A percentile compares a stretch with the other conserved stretches of the same genome.
Conservation (phyloP, 208 protist species). For the Leptomonas pyrrhocoris region DNA sequence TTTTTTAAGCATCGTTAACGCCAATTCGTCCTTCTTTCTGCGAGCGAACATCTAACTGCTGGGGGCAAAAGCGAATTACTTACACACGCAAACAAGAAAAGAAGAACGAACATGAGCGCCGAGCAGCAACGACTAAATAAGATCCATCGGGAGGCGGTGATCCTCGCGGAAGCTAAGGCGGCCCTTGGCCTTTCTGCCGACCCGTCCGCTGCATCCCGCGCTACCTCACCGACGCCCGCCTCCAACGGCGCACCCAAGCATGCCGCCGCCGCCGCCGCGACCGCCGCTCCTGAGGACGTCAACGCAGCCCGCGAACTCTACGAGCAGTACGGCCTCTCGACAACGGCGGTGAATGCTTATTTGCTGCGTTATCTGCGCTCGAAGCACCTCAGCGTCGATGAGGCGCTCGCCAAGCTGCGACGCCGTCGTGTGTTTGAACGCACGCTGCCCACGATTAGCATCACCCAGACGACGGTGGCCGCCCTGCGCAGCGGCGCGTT, state of each 20-base stretch:
- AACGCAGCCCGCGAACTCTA: slow-evolving; percentile 12
- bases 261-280: slow-evolving; percentile 13
- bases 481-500: slow-evolving; percentile 57
- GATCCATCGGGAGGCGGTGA: slow-evolving; percentile 36
- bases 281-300: slow-evolving; percentile 11
- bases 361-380: slow-evolving; percentile 65
- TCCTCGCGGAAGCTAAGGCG: slow-evolving; percentile 42
- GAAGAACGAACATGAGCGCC: slow-evolving; percentile 14
- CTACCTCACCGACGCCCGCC: slow-evolving; percentile 4
- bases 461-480: slow-evolving; percentile 53
- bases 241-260: background rate
- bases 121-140: slow-evolving; percentile 30
- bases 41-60: too few species aligned
- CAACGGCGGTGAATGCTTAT: slow-evolving; percentile 49
- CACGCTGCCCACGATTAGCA: slow-evolving; percentile 53
- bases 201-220: slow-evolving; percentile 2
- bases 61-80: too few species aligned
- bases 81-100: background rate
- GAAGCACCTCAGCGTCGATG: slow-evolving; percentile 44
- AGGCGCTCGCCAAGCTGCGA: slow-evolving; percentile 57
- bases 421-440: slow-evolving; percentile 67
- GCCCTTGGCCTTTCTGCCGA: slow-evolving; percentile 24
- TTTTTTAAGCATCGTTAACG: too few species aligned
- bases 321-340: slow-evolving; percentile 27
- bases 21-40: too few species aligned